Percentiles rank a stretch among this genome's conserved stretches.
Evolutionary conservation across 345 rosid genomes (phyloP).

Genomic region (Eucalyptus marginata): DNA sequence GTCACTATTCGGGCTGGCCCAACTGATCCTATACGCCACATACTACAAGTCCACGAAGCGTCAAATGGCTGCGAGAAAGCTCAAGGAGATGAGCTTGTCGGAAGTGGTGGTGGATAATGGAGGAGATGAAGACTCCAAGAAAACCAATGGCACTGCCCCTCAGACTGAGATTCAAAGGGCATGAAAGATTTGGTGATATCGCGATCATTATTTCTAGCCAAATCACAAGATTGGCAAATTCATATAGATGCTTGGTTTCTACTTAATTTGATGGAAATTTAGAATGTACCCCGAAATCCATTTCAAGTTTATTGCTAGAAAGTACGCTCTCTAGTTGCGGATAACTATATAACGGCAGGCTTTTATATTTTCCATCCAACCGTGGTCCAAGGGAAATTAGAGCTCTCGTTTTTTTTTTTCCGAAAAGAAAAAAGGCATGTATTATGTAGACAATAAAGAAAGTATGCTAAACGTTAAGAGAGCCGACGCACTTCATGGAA

Average conservation of each 20-base stretch:
- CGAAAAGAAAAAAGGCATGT: background rate
- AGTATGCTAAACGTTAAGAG: background rate
- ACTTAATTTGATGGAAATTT: background rate
- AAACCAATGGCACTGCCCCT: background rate
- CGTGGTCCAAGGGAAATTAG: background rate
- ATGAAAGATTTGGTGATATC: background rate
- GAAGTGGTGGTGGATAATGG: constrained; percentile 3
- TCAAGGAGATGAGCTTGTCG: constrained; percentile 17
- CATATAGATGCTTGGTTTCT: background rate
- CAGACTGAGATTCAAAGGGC: background rate
- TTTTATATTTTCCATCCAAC: background rate
- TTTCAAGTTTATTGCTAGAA: background rate
- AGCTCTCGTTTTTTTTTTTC: background rate
- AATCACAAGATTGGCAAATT: background rate
- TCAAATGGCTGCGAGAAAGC: constrained; percentile 30
- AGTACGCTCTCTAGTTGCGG: background rate
- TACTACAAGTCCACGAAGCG: constrained; percentile 53
- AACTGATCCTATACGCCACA: constrained; percentile 41
- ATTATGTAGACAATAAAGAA: background rate
- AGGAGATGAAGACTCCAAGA: background rate
- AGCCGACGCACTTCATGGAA: background rate
- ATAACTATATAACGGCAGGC: background rate
- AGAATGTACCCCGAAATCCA: background rate
- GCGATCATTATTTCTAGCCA: background rate
- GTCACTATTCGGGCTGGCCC: constrained; percentile 36